Percentiles rank a stretch among this genome's conserved stretches.
Evolutionary conservation across 768 basidiomycete species (phyloP).

Genomic region (Suillus hirtellus): DNA sequence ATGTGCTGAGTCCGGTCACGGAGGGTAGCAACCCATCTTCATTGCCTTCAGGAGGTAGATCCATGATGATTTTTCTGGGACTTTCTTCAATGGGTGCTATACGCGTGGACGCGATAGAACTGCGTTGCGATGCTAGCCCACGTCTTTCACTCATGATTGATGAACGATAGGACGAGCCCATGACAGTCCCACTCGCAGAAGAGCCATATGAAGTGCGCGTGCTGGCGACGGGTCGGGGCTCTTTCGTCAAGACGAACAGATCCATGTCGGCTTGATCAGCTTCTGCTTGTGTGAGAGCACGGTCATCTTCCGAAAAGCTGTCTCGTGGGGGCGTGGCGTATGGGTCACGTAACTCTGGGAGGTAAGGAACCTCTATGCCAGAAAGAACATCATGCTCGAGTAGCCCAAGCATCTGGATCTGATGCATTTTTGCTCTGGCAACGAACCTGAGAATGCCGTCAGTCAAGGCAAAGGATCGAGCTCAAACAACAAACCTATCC

Average conservation of each 20-base stretch:
- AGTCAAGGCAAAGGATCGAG: conserved; percentile 5
- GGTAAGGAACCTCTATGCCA: conserved; percentile 83
- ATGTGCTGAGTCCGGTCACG: conserved; percentile 51
- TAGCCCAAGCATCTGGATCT: conserved; percentile 92
- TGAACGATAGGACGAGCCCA: conserved; percentile 37
- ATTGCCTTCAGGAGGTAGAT: conserved; percentile 49
- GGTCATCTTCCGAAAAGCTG: conserved; percentile 35
- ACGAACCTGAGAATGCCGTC: conserved; percentile 64
- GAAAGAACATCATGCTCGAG: conserved; percentile 90
- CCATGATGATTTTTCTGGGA: conserved; percentile 49
- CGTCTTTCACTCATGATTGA: conserved; percentile 41
- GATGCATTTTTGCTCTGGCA: conserved; percentile 94
- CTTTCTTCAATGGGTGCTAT: conserved; percentile 75
- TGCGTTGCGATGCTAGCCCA: conserved; percentile 43
- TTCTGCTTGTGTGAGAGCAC: conserved; percentile 47
- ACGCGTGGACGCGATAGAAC: conserved; percentile 44
- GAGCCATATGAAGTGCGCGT: conserved; percentile 44
- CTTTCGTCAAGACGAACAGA: conserved; percentile 56
- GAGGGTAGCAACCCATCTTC: conserved; percentile 34
- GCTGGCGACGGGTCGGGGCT: conserved; percentile 31
- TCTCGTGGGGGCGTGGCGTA: conserved; percentile 35
- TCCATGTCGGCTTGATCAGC: conserved; percentile 77
- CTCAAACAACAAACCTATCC: conserved; percentile 55
- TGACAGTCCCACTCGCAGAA: conserved; percentile 38
- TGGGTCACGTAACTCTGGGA: conserved; percentile 46